phyloP scores from a whole-genome alignment of 1,139 yeast genomes.

The Williopsis jadinii region DNA sequence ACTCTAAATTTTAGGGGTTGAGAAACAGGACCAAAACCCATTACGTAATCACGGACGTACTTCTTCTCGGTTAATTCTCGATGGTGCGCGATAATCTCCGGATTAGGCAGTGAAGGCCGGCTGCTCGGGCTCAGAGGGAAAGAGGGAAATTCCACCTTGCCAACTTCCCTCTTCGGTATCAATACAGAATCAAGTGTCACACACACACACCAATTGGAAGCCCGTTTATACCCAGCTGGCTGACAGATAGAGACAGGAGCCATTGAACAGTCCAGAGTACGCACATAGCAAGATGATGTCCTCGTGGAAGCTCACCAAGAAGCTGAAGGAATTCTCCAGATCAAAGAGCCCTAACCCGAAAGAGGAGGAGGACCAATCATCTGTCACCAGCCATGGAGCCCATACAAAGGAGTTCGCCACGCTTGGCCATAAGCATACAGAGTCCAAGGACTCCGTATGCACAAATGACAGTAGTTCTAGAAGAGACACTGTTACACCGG shows the following conservation, averaged over 20 bases:
- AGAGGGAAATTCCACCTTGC: no score
- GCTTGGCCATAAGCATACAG: not conserved
- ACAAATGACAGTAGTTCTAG: conserved; percentile 5
- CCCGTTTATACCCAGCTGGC: not conserved
- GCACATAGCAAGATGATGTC: conserved; percentile 17
- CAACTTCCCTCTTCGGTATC: no score
- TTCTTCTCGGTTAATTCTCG: no score
- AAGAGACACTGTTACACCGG: conserved; percentile 11
- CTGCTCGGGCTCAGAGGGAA: no score
- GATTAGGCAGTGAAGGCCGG: no score
- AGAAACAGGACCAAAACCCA: no score
- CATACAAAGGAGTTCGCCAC: not conserved
- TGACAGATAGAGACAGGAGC: conserved; percentile 6
- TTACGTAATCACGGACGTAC: no score
- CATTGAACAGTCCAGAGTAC: no score
- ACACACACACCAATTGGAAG: no score
- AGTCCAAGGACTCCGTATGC: conserved; percentile 4
- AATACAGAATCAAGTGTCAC: no score
- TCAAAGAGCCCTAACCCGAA: conserved; percentile 18
- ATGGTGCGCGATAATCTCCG: no score
- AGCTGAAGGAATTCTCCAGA: conserved; percentile 21
- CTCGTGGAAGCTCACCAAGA: conserved; percentile 31
- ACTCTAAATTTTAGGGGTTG: no score
- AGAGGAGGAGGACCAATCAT: conserved; percentile 5
- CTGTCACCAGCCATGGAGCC: not conserved